Base-by-base conservation (phyloP, 2,329 filamentous ascomycete genomes). In the Mycocentrospora acerina region DNA sequence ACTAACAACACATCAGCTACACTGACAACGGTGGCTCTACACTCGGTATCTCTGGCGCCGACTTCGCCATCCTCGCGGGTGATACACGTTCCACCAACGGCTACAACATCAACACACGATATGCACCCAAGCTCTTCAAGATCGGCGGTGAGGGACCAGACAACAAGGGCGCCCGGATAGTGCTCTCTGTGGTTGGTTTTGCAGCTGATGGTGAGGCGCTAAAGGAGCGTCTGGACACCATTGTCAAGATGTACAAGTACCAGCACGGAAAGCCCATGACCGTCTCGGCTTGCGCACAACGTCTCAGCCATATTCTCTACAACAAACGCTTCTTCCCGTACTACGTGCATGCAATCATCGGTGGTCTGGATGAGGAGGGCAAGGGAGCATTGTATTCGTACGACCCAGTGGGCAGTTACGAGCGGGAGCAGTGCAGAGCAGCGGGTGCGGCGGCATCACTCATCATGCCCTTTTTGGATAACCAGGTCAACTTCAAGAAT, bases 401-500 rank as follows among this genome's bases (percentile, higher is more conserved):
- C 74, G 93, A 98, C 66, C 93, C 93, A 1, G 93, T 98, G 28
- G 93, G 93, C 56, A 95, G 88, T 67, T 98, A 97, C 73, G 93
- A 98, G 78, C 79, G 93, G 53, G 93, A 98, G 74, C 88, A 95
- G 74, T 96, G 90, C 74, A 83, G 91, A 52, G 90, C 93, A 24
- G 93, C 88, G 28, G 93, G 93, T 59, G 90, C 93, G 11, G 90
- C 90, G 14, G 86, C 89, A 37, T 93, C 88, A 62, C 74, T 98
- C 70, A 98, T 98, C 72, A 98, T 96, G 88, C 93, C 93, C 2
- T 98, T 98, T 78, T 74, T 98, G 63, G 93, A 98, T 71, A 98
- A 98, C 70, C 94, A 98, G 73, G 93, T 98, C 76, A 97, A 97
- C 75, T 91, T 91, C 78, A 98, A 96, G 81, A 98, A 98, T 70